Evolutionary conservation across 2,329 filamentous ascomycete genomes (phyloP), one percentile per base, ranked within the genome.

Genomic region (Fusarium veterinarium): DNA sequence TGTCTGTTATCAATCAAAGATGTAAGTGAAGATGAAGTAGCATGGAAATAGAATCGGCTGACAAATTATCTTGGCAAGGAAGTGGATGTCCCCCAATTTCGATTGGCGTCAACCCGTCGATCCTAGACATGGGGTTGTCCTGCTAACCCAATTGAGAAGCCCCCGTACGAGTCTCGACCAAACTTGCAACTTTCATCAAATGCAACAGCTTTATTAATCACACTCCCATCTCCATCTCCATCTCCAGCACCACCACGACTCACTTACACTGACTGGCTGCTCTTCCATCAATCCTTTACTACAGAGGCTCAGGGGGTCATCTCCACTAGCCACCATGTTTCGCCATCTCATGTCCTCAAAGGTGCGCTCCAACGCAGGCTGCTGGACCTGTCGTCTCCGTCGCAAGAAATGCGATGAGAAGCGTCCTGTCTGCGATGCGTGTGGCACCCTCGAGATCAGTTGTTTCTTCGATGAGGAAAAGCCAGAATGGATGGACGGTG

Each of bases 331-430:
- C 55, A 52, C 19, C 69, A 78, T 78, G 77, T 73, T 78, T 60
- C 77, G 77, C 42, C 73, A 77, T 71, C 72, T 78, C 62, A 78
- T 78, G 75, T 74, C 72, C 28, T 72, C 76, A 66, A 78, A 78
- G 64, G 75, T 82, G 33, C 81, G 84, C 44, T 85, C 83, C 66
- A 83, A 82, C 55, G 83, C 82, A 12, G 88, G 88, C 66, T 91
- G 89, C 76, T 90, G 88, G 87, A 91, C 88, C 5, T 91, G 89
- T 74, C 85, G 88, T 28, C 82, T 90, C 16, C 86, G 89, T 25
- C 87, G 87, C 73, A 91, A 91, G 76, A 90, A 90, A 75, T 91
- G 89, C 74, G 87, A 90, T 69, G 87, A 89, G 75, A 81, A 75
- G 30, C 84, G 82, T 5, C 88, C 89, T 16, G 76, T 84, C 14